phyloP scores from a whole-genome alignment of 164 flowering plant genomes.

The Vitis vinifera region DNA sequence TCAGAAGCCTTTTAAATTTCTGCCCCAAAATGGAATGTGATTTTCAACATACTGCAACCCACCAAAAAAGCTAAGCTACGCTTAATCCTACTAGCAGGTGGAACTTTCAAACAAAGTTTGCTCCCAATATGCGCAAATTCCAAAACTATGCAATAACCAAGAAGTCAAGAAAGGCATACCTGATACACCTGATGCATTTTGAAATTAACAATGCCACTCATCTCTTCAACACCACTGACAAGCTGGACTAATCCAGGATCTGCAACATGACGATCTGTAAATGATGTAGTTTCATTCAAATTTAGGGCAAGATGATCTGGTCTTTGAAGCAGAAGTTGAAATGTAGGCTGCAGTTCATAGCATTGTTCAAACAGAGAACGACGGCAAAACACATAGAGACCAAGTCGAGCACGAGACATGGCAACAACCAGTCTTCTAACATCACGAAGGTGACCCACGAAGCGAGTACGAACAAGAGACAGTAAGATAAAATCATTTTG shows the following conservation, averaged over 20 bases:
- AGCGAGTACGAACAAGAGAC: slow-evolving; percentile 92
- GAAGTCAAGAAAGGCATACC: slow-evolving; percentile 34
- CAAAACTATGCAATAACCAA: not conserved
- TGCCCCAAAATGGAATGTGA: too few species aligned
- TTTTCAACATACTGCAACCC: too few species aligned
- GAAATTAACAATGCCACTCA: slow-evolving; percentile 49
- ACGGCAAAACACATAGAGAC: slow-evolving; percentile 84
- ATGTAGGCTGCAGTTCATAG: slow-evolving; percentile 94
- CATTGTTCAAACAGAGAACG: slow-evolving; percentile 95
- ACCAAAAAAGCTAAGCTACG: too few species aligned
- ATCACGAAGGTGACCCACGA: slow-evolving; percentile 98
- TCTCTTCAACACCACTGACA: slow-evolving; percentile 70
- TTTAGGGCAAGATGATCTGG: slow-evolving; percentile 87
- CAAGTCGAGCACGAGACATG: slow-evolving; percentile 98
- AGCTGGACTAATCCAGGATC: slow-evolving; percentile 59
- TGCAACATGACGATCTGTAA: slow-evolving; percentile 69
- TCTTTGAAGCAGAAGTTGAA: slow-evolving; percentile 76
- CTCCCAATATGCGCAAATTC: too few species aligned
- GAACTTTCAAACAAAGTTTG: too few species aligned
- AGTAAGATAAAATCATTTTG: slow-evolving; percentile 91
- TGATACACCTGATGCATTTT: slow-evolving; percentile 55
- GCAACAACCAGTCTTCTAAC: slow-evolving; percentile 97
- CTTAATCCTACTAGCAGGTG: too few species aligned
- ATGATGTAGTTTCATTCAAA: slow-evolving; percentile 48
- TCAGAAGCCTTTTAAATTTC: too few species aligned